Evolutionary conservation across 2,329 filamentous ascomycete genomes (phyloP), one percentile per base, ranked within the genome.

Genomic region (Claviceps paspali): DNA sequence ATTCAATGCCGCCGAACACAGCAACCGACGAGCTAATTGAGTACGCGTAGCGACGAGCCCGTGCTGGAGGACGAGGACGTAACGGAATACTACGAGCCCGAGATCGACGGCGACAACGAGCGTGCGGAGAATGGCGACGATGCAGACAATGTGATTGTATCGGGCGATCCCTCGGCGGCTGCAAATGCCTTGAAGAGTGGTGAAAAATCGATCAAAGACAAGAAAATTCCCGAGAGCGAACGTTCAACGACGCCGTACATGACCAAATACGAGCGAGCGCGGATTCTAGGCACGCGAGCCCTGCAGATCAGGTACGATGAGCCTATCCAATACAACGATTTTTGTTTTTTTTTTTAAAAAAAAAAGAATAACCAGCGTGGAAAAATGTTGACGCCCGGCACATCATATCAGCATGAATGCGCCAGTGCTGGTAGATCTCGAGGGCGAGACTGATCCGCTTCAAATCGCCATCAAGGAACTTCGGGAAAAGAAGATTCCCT

Each of bases 391-490:
- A 26, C 6, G 4, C 4, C 2, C 18, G 18, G 32, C 12, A 17
- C 39, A 22, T 49, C n/a, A n/a, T n/a, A n/a, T n/a, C n/a, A 93
- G 91, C 65, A 93, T 95, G 79, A 96, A 96, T 59, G 91, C 91
- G 41, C 91, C 91, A 3, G 87, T 96, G 22, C 71, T 98, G 32
- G 91, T 98, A 36, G 91, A 98, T 55, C 73, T 95, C 24, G 91
- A 96, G 61, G 91, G 91, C 53, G 88, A 96, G 68, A 96, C 91
- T 36, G 91, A 98, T 64, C 91, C 91, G 31, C 68, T 98, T 39
- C 86, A 95, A 62, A 96, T 98, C 55, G 91, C 91, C 18, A 82
- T 95, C 60, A 96, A 96, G 65, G 91, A 98, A 64, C 68, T 98
- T 57, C 77, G 84, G 46, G 87, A 96, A 67, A 96, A 96, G 74